Evolutionary conservation across 257 asterid species (phyloP), one percentile per base, ranked within the genome.

Genomic region (Lycium barbarum): DNA sequence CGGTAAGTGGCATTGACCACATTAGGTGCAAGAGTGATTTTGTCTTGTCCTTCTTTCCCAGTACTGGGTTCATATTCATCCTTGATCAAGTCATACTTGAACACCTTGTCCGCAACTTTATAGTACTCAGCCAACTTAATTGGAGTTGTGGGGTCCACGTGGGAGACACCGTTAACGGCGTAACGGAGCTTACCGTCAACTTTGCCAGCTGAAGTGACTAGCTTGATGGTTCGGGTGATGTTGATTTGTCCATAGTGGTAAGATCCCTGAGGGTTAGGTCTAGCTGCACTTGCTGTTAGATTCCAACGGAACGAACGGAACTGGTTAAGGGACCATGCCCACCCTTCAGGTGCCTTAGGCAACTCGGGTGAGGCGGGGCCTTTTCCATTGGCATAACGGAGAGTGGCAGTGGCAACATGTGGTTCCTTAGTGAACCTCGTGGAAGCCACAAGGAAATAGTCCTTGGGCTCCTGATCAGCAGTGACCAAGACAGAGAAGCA

Each of bases 181-280:
- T 88, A 92, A 20, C 97, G 82, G 0, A 89, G 92, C 88, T 89
- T 94, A 5, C 96, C 97, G 6, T 90, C 89, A 2, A 85, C 91
- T 0, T 68, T 61, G 2, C 85, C 87, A 0, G 87, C 89, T 0
- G 94, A 57, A 4, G 87, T 91, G 10, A 85, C 91, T 1, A 94
- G n/a, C 92, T 84, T 91, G 49, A 94, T 90, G 26, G 96, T 94
- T 1, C 93, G 86, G 0, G 98, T 92, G n/a, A 92, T 92, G 86
- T 94, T 93, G 66, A 94, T 93, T 36, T 89, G 63, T 1, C 98
- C 98, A 5, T 94, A 94, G 78, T 94, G 98, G 88, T 93, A 94
- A 1, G 98, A 94, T 2, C 96, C 98, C 74, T 92, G 97, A 0
- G 98, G 98, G 74, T 94, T 94, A 35, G 98, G 98, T 89, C 97